Evolutionary conservation across 139 green algal genomes (phyloP).

Genomic region (Chlorella sp.): DNA sequence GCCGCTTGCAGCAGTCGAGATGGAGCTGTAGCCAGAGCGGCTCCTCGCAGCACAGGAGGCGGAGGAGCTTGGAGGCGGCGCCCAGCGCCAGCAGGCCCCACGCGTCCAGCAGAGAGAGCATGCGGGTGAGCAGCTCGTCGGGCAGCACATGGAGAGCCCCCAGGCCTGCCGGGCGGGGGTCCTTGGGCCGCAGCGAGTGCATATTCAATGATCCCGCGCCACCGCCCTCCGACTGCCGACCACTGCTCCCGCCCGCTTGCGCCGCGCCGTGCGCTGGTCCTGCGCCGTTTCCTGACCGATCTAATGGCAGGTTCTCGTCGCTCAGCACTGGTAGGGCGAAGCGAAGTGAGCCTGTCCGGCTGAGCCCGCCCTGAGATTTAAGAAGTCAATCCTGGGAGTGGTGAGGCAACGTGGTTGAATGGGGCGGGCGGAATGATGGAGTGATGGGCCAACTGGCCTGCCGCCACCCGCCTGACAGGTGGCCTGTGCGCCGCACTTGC

Average conservation of each 20-base stretch:
- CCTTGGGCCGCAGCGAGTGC: neutral
- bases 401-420: no score
- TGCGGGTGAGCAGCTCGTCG: conserved; percentile 15
- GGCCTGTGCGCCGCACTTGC: no score
- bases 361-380: no score
- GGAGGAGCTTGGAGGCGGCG: conserved; percentile 4
- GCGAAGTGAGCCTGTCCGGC: no score
- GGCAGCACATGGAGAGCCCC: neutral
- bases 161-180: neutral
- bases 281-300: no score
- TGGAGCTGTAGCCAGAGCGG: conserved; percentile 21
- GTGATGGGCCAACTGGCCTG: no score
- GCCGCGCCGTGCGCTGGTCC: neutral
- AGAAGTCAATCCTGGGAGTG: no score
- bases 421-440: no score
- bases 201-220: neutral
- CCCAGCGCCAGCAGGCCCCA: neutral
- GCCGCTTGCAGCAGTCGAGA: neutral
- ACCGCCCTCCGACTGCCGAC: neutral
- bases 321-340: no score
- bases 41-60: conserved; percentile 10
- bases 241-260: neutral
- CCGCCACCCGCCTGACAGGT: no score
- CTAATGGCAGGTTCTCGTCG: no score
- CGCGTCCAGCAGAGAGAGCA: neutral